A percentile compares a stretch with the other conserved stretches of the same genome.
phyloP scores from a whole-genome alignment of 2,329 filamentous ascomycete genomes.

The Lasiodiplodia citricola region DNA sequence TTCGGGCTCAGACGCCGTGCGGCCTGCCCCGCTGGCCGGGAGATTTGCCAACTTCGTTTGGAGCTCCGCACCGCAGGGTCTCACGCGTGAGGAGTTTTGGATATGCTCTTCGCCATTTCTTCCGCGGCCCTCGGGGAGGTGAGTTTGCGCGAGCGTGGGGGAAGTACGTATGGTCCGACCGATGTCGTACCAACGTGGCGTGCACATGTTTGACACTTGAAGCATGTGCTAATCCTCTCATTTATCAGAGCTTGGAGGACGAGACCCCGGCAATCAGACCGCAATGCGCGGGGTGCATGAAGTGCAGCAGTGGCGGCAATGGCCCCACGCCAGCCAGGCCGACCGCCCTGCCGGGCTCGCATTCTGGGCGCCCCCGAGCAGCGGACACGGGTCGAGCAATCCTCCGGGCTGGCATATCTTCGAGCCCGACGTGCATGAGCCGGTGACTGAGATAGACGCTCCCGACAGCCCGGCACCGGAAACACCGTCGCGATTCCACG shows the following conservation, averaged over 20 bases:
- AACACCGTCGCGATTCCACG: constrained; percentile 1
- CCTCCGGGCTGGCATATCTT: not conserved
- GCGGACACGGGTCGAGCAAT: constrained; percentile 21
- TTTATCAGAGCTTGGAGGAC: constrained; percentile 14
- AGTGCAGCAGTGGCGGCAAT: constrained; percentile 4
- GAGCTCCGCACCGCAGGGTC: constrained; percentile 15
- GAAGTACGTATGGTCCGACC: not conserved
- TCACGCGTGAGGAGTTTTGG: constrained; percentile 21
- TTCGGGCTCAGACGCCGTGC: constrained; percentile 22
- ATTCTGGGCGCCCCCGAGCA: constrained; percentile 22
- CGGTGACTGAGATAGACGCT: constrained; percentile 6
- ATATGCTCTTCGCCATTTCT: constrained; percentile 16
- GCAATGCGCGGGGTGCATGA: constrained; percentile 5
- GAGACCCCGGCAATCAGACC: constrained; percentile 1
- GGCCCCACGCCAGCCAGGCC: constrained; percentile 1
- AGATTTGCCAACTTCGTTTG: constrained; percentile 9
- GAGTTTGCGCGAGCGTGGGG: not conserved
- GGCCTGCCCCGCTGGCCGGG: constrained; percentile 27
- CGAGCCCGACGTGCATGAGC: constrained; percentile 4
- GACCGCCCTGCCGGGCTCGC: constrained; percentile 22
- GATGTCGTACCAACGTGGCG: constrained; percentile 18
- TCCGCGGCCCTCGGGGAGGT: constrained; percentile 18
- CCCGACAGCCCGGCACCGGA: not conserved
- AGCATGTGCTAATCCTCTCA: constrained; percentile 21
- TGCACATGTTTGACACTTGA: constrained; percentile 16